Conservation (phyloP, 2,329 filamentous ascomycete genomes). For the Fusarium mangiferae region DNA sequence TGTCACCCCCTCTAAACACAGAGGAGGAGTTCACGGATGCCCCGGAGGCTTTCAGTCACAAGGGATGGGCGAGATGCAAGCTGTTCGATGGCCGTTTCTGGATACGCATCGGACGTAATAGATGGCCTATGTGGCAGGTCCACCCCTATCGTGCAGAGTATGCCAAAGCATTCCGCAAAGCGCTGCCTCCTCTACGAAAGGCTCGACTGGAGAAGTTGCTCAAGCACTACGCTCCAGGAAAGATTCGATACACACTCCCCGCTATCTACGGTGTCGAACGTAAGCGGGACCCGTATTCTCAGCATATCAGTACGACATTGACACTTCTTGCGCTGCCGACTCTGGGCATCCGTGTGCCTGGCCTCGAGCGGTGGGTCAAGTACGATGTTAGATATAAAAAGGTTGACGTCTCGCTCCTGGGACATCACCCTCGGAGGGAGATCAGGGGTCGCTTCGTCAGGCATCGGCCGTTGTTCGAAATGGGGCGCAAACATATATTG, state of each 20-base stretch:
- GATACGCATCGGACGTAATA: constrained; percentile 60
- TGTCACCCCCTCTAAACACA: constrained; percentile 17
- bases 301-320: constrained; percentile 43
- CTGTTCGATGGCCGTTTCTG: constrained; percentile 72
- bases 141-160: constrained; percentile 58
- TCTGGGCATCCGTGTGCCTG: constrained; percentile 59
- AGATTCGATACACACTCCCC: constrained; percentile 65
- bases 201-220: constrained; percentile 55
- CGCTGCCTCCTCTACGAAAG: constrained; percentile 49
- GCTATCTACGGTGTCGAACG: constrained; percentile 61
- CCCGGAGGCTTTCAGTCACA: constrained; percentile 42
- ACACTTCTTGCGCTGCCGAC: constrained; percentile 65
- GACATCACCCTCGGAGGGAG: constrained; percentile 35
- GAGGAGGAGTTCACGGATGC: constrained; percentile 2
- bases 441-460: neutral
- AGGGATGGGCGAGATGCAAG: constrained; percentile 47
- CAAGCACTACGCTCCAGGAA: constrained; percentile 62
- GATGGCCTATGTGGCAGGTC: constrained; percentile 55
- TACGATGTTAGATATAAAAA: constrained; percentile 63
- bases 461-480: constrained; percentile 22
- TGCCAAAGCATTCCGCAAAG: constrained; percentile 60
- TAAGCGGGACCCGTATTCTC: constrained; percentile 40
- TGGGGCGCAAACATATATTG: constrained; percentile 22
- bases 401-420: constrained; percentile 56
- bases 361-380: constrained; percentile 59